Evolutionary conservation across 1,284 basidiomycete genomes (phyloP), one percentile per base, ranked within the genome.

Genomic region (Rhizoctonia solani): DNA sequence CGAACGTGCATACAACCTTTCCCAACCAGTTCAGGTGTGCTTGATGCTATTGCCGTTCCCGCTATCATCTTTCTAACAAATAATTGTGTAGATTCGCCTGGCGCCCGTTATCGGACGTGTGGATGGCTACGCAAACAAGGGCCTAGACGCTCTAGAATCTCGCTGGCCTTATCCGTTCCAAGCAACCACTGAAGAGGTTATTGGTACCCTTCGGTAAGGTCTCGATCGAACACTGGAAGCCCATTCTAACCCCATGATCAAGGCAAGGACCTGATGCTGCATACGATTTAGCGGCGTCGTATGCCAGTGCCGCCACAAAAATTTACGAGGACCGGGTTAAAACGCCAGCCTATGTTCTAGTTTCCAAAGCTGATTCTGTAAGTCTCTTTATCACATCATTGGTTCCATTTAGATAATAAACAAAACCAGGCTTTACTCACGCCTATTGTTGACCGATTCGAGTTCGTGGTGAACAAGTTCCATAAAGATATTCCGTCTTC

Each of bases 151-250:
- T n/a, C 86, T 91, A 58, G 81, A 90, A 78, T 80, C 82, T 56
- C 82, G 83, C 49, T 89, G 86, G 74, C 90, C 89, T 11, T 88
- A 87, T 74, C 84, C 89, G 4, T 91, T 92, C 82, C 80, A 85
- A 69, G 83, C 83, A 9, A 84, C 85, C 71, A 85, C 88, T 1
- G 87, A 88, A 72, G 88, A 90, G 6, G 83, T 92, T 29, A 79
- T 80, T 32, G 80, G 78, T n/a, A 84, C 83, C 69, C 79, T 90
- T 46, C 84, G 82, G 72, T 80, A 29, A 41, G 58, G 11, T 19
- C 44, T 19, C 21, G 19, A 34, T 34, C 8, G 11, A 59, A 39
- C 25, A 32, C 44, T 30, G 32, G 56, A 34, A 47, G 13, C 27
- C 27, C 5, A 49, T 19, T 5, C n/a, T 9, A 46, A 9, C 44